These are phyloP conservation scores for Silybum marianum DNA, from an alignment of 129 eudicot genomes.

Conservation along the genomic window DNA sequence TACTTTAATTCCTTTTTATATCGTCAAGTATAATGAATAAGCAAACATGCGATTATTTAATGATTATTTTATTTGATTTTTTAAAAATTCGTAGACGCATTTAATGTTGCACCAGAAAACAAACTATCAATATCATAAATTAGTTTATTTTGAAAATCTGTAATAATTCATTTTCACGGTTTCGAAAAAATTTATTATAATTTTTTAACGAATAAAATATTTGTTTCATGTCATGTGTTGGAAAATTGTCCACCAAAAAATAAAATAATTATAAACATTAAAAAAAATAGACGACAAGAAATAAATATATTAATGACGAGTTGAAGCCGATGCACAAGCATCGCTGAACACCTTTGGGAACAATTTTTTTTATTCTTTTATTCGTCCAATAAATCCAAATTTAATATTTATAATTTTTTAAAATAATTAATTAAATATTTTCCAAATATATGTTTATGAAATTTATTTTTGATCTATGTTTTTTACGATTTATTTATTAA, in stretches of 20 bases:
- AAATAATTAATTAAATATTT: background rate
- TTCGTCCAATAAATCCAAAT: conserved; percentile 18
- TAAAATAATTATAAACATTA: background rate
- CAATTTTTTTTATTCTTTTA: conserved; percentile 28
- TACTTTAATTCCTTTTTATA: too few species aligned
- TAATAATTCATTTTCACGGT: too few species aligned
- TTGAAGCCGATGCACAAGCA: conserved; percentile 33
- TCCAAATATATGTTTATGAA: background rate
- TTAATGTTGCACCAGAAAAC: background rate
- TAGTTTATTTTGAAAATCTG: too few species aligned
- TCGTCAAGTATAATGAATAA: too few species aligned
- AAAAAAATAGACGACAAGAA: conserved; percentile 24
- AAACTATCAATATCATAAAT: background rate
- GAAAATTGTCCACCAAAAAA: conserved; percentile 27
- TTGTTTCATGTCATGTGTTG: conserved; percentile 21
- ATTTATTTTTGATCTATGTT: background rate
- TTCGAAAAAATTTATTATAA: too few species aligned
- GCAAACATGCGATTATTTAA: too few species aligned
- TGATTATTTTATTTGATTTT: too few species aligned
- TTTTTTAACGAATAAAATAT: background rate
- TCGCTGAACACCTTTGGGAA: conserved; percentile 39
- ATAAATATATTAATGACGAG: conserved; percentile 30
- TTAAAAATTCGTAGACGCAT: background rate
- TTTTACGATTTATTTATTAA: too few species aligned
- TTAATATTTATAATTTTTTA: background rate